Base-by-base conservation (phyloP, 225 moss, liverwort and hornwort species). In the Straminergon stramineum region DNA sequence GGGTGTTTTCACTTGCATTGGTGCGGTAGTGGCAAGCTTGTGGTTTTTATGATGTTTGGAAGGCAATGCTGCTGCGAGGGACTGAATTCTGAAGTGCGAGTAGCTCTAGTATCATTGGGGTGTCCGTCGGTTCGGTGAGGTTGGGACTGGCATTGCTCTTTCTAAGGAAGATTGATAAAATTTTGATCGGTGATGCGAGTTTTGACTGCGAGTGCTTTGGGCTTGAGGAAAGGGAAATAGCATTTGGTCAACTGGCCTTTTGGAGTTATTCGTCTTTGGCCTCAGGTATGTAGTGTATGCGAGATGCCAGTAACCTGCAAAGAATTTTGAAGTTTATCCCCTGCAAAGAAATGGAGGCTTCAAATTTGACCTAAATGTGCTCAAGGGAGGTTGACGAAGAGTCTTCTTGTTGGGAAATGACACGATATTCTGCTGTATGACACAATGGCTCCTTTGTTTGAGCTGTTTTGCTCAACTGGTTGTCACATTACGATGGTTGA, bases 41-140 rank as follows among this genome's bases (percentile, higher is more conserved):
- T 66, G 37, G 41, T 79, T 79, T 5, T 70, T 66, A 77, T 24
- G 74, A 19, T 86, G 83, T 51, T 85, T 76, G 53, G 78, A 80
- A 88, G 86, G 84, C 86, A 86, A 86, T 88, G 91, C 20, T 86
- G 39, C 41, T 84, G 64, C 63, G 77, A 87, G 70, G n/a, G 83
- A 69, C 24, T 82, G 75, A 80, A 91, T 84, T 91, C 31, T 84
- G 74, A 85, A 88, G 84, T 57, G 87, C 48, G 75, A 73, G 85
- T 75, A 89, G 83, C 58, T 84, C 65, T 62, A 61, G 75, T 57
- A 32, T 52, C 32, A 66, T 56, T 77, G 27, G 76, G 87, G 61
- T 19, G 43, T 17, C 10, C 43, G 67, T 67, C 8, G 53, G 67
- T 67, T 45, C 16, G 48, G 45, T 75, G 30, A 18, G 65, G 66